Base-by-base conservation (phyloP, 495 filamentous ascomycete genomes). In the Parathielavia hyrcaniae region DNA sequence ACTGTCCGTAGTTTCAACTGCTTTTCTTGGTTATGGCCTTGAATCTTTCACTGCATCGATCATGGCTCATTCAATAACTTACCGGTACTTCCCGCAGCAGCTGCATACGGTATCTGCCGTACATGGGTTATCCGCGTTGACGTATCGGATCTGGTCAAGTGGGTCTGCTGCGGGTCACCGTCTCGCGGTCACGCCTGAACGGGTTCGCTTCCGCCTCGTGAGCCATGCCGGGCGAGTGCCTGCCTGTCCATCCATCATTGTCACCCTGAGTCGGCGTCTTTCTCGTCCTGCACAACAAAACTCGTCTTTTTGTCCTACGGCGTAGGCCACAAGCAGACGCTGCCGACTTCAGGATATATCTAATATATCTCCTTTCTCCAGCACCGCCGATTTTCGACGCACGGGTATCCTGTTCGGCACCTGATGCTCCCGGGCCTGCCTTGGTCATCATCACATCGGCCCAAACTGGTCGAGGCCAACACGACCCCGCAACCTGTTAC, bases 381-480 rank as follows among this genome's bases (percentile, higher is more conserved):
- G 13, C n/a, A 11, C 22, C 4, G 46, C n/a, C 17, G 10, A 35
- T 50, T 57, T 41, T 10, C 22, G 30, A n/a, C 26, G 5, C 2
- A 19, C 4, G 20, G 23, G 34, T 20, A 30, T 48, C 12, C 36
- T 19, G 13, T 2, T 32, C 11, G 20, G 35, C 13, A 23, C 12
- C 44, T 36, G 40, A 54, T 30, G 26, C 13, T 16, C 34, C 19
- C 2, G 35, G 26, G 23, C 14, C 8, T 14, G 16, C 49, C 20
- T 41, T 49, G 50, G 51, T 61, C 60, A 62, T 62, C 54, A 62
- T 58, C 53, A 62, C 53, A 22, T 40, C 60, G 35, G 34, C 44
- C 59, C 53, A 49, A 61, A 53, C 39, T 38, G 20, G 36, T 49
- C 23, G 23, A 30, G 40, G 17, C 12, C 19, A 38, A 14, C 19